Conservation (phyloP, 352 stramenopile species). For the Phytophthora sp. region DNA sequence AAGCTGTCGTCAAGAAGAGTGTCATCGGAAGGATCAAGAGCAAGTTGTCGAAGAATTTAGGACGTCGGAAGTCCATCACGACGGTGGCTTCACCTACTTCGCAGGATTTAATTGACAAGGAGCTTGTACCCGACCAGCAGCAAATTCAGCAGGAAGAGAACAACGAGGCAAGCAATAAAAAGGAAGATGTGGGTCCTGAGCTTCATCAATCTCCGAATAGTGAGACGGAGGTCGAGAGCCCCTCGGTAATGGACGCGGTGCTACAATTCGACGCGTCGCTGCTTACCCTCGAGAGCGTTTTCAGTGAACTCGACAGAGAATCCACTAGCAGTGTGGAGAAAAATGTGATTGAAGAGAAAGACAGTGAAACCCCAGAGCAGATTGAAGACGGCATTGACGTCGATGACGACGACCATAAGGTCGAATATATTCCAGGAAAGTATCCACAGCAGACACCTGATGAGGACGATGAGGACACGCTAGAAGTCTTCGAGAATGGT, state of each 20-base stretch:
- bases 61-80: conserved; percentile 46
- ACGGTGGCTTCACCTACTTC: conserved; percentile 38
- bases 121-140: conserved; percentile 8
- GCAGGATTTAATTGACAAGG: conserved; percentile 33
- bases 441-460: conserved; percentile 6
- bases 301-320: background rate
- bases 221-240: background rate
- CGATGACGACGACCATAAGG: conserved; percentile 13
- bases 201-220: background rate
- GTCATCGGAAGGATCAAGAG: conserved; percentile 77
- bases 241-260: conserved; percentile 6
- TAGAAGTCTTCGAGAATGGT: conserved; percentile 50
- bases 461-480: conserved; percentile 30
- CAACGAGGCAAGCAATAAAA: conserved; percentile 10
- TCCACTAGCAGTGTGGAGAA: background rate
- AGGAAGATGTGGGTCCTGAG: conserved; percentile 3
- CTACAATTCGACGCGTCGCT: conserved; percentile 21
- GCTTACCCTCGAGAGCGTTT: background rate
- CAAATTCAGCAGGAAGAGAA: conserved; percentile 25
- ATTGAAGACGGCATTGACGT: conserved; percentile 12
- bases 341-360: conserved; percentile 8
- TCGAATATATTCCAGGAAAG: background rate
- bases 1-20: conserved; percentile 45
- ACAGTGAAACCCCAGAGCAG: conserved; percentile 8
- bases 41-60: conserved; percentile 58